Base-by-base conservation (phyloP, 176 grass and related monocot species). In the Avena sativa region DNA sequence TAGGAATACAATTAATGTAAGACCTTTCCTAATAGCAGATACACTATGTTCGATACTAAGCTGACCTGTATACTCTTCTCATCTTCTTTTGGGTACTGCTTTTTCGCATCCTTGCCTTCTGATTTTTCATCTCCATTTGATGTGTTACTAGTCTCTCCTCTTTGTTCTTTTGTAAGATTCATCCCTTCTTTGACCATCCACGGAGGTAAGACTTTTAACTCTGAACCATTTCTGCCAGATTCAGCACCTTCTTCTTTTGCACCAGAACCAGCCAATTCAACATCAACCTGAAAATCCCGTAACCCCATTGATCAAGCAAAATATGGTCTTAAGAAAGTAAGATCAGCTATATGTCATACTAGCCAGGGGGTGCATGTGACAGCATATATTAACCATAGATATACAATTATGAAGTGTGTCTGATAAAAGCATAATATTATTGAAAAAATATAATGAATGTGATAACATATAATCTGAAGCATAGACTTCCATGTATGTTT, bases 181-280 rank as follows among this genome's bases (percentile, higher is more conserved):
- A 99, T 99, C 76, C 97, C 97, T 80, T 96, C 64, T 85, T 71
- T 99, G 60, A 99, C 96, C 97, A 99, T 94, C 97, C 97, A 99
- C 62, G 94, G 94, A 83, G 97, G 97, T 53, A 99, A 82, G 47
- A 99, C 87, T 81, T 99, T 99, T 49, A 83, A 28, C 9, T 19
- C 48, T 3, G 61, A 50, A 88, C 80, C 79, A 89, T 90, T 91
- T 57, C 77, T 81, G 82, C 93, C 97, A 78, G 83, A 81, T 78
- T 94, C 90, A 78, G 38, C 53, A 61, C 90, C 90, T 83, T 93
- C 93, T 78, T 90, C 90, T 88, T 96, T 94, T 50, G 81, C 87
- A 79, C 78, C 94, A 77, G 81, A 38, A 86, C 87, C 89, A 82
- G 87, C 52, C 52, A 97, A 55, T 48, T 82, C 90, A 90, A 99